Evolutionary conservation across 371 early-diverging fungal species (phyloP).

Genomic region (Phascolomyces articulosus): DNA sequence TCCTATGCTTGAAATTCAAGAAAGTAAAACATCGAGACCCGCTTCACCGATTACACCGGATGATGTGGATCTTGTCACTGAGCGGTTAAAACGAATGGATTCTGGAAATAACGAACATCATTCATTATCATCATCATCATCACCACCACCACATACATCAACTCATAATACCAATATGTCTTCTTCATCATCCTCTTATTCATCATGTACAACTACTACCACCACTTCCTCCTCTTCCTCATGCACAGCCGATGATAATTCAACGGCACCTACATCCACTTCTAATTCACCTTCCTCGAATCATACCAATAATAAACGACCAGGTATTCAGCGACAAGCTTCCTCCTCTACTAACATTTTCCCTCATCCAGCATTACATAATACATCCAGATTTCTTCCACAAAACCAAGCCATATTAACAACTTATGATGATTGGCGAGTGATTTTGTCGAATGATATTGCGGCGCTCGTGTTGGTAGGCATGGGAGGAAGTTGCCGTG

Average conservation of each 20-base stretch:
- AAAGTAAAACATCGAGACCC: slow-evolving; percentile 10
- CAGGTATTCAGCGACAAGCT: background rate
- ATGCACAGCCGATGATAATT: no score
- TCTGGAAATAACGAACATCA: no score
- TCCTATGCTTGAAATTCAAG: slow-evolving; percentile 22
- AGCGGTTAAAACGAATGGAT: background rate
- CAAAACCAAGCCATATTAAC: slow-evolving; percentile 70
- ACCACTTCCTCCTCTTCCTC: no score
- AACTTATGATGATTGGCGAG: slow-evolving; percentile 58
- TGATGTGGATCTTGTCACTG: slow-evolving; percentile 12
- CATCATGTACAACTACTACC: slow-evolving; percentile 2
- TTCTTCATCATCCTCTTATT: slow-evolving; percentile 10
- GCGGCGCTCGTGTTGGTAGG: slow-evolving; percentile 56
- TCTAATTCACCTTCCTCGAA: background rate
- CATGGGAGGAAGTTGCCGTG: slow-evolving; percentile 29
- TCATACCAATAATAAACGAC: background rate
- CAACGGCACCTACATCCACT: no score
- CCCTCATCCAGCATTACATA: slow-evolving; percentile 43
- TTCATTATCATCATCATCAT: background rate
- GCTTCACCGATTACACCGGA: slow-evolving; percentile 16
- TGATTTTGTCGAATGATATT: slow-evolving; percentile 65
- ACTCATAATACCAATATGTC: slow-evolving; percentile 9
- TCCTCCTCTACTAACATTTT: slow-evolving; percentile 16
- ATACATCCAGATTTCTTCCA: slow-evolving; percentile 59
- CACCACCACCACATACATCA: background rate